Base-by-base conservation (phyloP, 2,329 filamentous ascomycete genomes). In the Penicillium brevicompactum region DNA sequence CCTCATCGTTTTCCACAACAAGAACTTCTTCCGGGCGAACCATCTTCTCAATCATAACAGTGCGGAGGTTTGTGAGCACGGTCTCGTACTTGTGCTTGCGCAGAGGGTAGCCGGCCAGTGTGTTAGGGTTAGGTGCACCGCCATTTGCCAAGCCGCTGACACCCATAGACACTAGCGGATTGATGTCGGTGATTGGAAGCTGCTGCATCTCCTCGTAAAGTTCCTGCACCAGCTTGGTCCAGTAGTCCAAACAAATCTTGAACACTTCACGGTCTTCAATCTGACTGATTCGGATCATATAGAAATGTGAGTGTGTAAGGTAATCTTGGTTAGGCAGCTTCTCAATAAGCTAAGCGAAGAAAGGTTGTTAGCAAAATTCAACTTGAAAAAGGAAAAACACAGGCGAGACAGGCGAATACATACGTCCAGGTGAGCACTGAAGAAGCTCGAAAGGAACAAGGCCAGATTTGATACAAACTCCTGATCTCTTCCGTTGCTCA, bases 41-140 rank as follows among this genome's bases (percentile, higher is more conserved):
- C 94, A 99, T 99, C 82, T 97, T 97, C 79, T 99, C 94, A 59
- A 99, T 97, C 94, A 99, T 99, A 62, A 99, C 94, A 22, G 93
- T 89, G 63, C 94, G 88, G 54, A 99, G 82, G 73, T 96, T 97
- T 9, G 93, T 93, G 47, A 99, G 80, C 18, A 99, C 89, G 71
- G 97, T 92, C 62, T 88, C 88, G 76, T 97, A 99, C 78, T 97
- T 97, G 83, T 99, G 93, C 80, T 99, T 99, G 58, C 95, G 88
- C 43, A 99, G 84, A 11, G 93, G 92, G 69, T 96, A 96, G 74
- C 92, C 96, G 66, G 87, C 88, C 59, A 97, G 82, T n/a, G 93
- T 80, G 49, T 81, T 85, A 1, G 93, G 91, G 71, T 96, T 92
- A 47, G 91, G 89, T 2, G 92, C 92, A 43, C 92, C 92, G 51